phyloP scores from a whole-genome alignment of 345 rosid species.

The Murraya paniculata region DNA sequence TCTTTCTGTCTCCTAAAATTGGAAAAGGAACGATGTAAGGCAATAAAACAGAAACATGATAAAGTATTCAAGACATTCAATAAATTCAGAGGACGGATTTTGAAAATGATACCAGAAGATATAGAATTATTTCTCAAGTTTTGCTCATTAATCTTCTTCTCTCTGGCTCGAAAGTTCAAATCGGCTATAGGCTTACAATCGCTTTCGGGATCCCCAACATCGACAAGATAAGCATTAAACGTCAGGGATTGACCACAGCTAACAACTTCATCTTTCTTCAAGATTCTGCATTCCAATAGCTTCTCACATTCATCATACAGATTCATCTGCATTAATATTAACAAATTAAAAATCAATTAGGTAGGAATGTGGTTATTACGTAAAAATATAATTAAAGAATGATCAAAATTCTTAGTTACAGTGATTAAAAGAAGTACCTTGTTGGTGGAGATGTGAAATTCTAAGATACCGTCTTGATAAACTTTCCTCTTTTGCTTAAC shows the following conservation, averaged over 20 bases:
- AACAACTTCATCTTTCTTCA: slow-evolving; percentile 58
- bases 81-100: not conserved
- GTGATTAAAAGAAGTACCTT: slow-evolving; percentile 44
- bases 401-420: not conserved
- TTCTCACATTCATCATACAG: slow-evolving; percentile 68
- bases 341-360: not conserved
- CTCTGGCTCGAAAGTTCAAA: slow-evolving; percentile 18
- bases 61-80: not conserved
- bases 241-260: slow-evolving; percentile 51
- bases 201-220: slow-evolving; percentile 59
- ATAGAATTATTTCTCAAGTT: slow-evolving; percentile 40
- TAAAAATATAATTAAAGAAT: not conserved
- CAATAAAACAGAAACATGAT: not conserved
- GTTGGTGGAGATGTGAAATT: slow-evolving; percentile 40
- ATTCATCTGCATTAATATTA: slow-evolving; percentile 41
- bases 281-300: slow-evolving; percentile 66
- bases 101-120: slow-evolving; percentile 35
- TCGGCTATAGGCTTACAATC: slow-evolving; percentile 21
- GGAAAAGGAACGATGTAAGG: not conserved
- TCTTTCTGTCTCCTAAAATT: slow-evolving; percentile 24
- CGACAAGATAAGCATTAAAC: slow-evolving; percentile 60
- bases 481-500: slow-evolving; percentile 75
- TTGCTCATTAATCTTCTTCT: slow-evolving; percentile 17
- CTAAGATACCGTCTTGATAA: slow-evolving; percentile 77
- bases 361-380: not conserved